These are phyloP conservation scores for Talaromyces sp. DNA, from an alignment of 2,329 filamentous ascomycete species.

Conservation along the genomic window DNA sequence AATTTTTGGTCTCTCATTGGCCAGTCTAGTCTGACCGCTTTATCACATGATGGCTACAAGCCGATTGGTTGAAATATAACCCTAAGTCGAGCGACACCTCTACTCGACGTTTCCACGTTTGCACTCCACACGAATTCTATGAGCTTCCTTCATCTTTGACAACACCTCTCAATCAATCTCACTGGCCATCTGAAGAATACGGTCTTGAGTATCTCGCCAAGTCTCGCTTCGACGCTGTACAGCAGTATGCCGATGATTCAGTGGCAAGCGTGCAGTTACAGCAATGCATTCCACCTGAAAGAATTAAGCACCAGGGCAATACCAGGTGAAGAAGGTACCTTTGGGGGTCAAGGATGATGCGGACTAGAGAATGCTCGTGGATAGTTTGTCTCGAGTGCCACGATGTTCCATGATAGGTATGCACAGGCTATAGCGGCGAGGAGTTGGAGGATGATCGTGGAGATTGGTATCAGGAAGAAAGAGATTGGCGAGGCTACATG, in stretches of 20 bases:
- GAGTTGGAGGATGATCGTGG: neutral
- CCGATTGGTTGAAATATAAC: neutral
- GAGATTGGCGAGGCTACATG: neutral
- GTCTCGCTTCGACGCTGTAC: neutral
- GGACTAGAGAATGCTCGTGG: neutral
- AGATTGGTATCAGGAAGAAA: neutral
- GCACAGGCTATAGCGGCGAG: neutral
- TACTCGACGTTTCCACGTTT: neutral
- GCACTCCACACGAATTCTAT: neutral
- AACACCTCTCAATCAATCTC: neutral
- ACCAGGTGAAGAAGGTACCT: neutral
- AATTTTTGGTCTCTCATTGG: neutral
- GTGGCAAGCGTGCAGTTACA: neutral
- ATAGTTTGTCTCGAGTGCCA: neutral
- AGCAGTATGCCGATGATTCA: neutral
- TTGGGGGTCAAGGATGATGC: neutral
- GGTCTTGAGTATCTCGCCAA: neutral
- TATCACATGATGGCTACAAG: slow-evolving; percentile 1
- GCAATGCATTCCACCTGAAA: neutral
- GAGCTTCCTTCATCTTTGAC: neutral
- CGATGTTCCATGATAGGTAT: neutral
- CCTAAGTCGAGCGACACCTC: neutral
- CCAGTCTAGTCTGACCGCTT: slow-evolving; percentile 1
- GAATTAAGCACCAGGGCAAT: neutral
- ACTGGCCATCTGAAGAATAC: neutral